Percentiles rank a stretch among this genome's conserved stretches.
Evolutionary conservation across 2,329 filamentous ascomycete genomes (phyloP).

Genomic region (Aspergillus terreus): DNA sequence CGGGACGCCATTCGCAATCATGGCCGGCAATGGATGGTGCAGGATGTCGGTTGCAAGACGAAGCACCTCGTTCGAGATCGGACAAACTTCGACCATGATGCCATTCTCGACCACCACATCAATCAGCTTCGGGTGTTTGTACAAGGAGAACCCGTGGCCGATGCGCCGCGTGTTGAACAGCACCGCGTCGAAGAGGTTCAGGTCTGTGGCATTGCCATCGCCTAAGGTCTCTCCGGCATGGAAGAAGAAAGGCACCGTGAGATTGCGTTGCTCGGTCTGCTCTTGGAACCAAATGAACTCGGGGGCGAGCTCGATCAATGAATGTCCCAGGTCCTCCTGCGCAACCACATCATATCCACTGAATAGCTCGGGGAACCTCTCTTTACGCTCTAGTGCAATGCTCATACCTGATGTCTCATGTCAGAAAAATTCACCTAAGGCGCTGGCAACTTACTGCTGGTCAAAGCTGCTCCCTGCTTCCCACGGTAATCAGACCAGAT

Average conservation of each 20-base stretch:
- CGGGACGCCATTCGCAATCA: constrained; percentile 76
- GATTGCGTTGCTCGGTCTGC: constrained; percentile 67
- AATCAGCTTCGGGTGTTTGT: constrained; percentile 82
- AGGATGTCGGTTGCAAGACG: constrained; percentile 71
- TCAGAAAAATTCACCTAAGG: no score
- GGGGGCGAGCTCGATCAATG: constrained; percentile 70
- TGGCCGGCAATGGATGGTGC: constrained; percentile 73
- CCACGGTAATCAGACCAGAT: constrained; percentile 76
- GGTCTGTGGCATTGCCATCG: constrained; percentile 69
- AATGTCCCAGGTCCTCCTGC: constrained; percentile 74
- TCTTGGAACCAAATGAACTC: constrained; percentile 90
- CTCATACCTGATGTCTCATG: constrained; percentile 61
- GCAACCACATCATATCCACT: constrained; percentile 85
- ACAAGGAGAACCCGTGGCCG: constrained; percentile 80
- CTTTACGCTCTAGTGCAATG: constrained; percentile 75
- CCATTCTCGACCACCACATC: constrained; percentile 81
- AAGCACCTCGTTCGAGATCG: constrained; percentile 84
- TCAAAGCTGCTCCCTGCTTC: constrained; percentile 4
- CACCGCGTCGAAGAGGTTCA: constrained; percentile 82
- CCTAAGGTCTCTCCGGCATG: constrained; percentile 89
- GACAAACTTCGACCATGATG: constrained; percentile 82
- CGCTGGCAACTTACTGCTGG: background rate
- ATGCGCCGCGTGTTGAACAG: constrained; percentile 79
- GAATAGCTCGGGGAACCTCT: constrained; percentile 71
- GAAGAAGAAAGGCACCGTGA: constrained; percentile 89